Evolutionary conservation across 306 rosid species (phyloP).

Genomic region (Rosa lucieae): DNA sequence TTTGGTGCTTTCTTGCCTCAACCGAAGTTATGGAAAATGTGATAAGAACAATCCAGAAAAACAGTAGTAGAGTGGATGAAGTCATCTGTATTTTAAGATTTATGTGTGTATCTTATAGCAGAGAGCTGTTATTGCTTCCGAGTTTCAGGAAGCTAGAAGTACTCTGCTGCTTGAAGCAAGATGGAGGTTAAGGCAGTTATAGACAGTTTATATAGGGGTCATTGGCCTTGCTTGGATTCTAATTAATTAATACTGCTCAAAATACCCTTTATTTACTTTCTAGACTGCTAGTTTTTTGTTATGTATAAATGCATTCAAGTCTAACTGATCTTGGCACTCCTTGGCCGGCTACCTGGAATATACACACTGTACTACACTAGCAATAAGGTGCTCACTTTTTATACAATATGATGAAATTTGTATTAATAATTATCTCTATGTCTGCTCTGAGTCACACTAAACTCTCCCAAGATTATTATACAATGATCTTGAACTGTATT

Average conservation of each 20-base stretch:
- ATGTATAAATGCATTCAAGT: not conserved
- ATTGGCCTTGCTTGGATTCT: conserved; percentile 24
- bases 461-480: not conserved
- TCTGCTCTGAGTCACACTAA: not conserved
- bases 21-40: conserved; percentile 44
- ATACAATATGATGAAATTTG: not conserved
- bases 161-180: conserved; percentile 23
- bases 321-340: not conserved
- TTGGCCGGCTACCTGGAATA: not conserved
- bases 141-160: conserved; percentile 29
- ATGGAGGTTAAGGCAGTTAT: conserved; percentile 40
- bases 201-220: conserved; percentile 37
- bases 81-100: conserved; percentile 30
- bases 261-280: conserved; percentile 12
- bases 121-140: not conserved
- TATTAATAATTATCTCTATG: not conserved
- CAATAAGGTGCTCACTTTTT: not conserved
- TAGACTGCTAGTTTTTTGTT: not conserved
- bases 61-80: conserved; percentile 33
- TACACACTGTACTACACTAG: conserved; percentile 5
- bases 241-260: not conserved
- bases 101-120: not conserved
- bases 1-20: conserved; percentile 67
- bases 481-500: not conserved
- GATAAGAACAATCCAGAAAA: conserved; percentile 35